Conservation (phyloP, 495 filamentous ascomycete genomes). For the Penicillium mononematosum region DNA sequence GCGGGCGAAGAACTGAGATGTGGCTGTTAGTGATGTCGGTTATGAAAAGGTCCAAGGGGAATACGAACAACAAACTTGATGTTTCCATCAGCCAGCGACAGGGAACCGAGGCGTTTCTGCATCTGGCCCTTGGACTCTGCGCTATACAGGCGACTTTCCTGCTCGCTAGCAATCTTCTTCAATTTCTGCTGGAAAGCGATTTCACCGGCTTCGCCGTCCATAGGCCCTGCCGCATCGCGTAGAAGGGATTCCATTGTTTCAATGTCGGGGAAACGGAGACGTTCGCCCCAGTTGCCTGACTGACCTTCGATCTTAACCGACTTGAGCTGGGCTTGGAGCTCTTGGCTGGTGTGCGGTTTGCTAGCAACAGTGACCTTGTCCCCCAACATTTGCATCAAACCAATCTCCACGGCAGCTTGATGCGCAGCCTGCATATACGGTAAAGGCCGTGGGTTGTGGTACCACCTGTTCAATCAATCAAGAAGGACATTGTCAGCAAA, state of each 20-base stretch:
- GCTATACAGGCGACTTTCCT: slow-evolving; percentile 1
- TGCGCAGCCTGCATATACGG: slow-evolving; percentile 32
- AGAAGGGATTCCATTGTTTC: slow-evolving; percentile 29
- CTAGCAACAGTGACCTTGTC: slow-evolving; percentile 20
- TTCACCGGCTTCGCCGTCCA: background rate
- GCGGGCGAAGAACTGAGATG: slow-evolving; percentile 67
- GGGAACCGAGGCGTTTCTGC: slow-evolving; percentile 24
- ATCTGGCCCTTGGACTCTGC: slow-evolving; percentile 20
- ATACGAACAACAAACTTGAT: slow-evolving; percentile 73
- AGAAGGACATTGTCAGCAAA: slow-evolving; percentile 11
- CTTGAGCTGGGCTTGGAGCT: slow-evolving; percentile 26
- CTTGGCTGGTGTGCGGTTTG: slow-evolving; percentile 21
- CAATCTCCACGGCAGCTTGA: slow-evolving; percentile 49
- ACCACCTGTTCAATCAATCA: slow-evolving; percentile 19
- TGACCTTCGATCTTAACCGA: slow-evolving; percentile 17
- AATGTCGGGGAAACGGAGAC: slow-evolving; percentile 34
- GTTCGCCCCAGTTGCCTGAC: slow-evolving; percentile 27
- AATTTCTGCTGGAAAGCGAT: background rate
- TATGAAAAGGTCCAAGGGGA: background rate
- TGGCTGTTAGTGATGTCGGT: slow-evolving; percentile 17
- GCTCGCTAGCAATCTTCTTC: background rate
- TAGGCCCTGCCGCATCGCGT: background rate
- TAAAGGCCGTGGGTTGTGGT: slow-evolving; percentile 10
- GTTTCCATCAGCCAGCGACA: slow-evolving; percentile 55
- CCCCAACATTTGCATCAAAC: slow-evolving; percentile 36